A percentile compares a stretch with the other conserved stretches of the same genome.
Evolutionary conservation across 2,329 filamentous ascomycete genomes (phyloP).

Genomic region (Seiridium cupressi): DNA sequence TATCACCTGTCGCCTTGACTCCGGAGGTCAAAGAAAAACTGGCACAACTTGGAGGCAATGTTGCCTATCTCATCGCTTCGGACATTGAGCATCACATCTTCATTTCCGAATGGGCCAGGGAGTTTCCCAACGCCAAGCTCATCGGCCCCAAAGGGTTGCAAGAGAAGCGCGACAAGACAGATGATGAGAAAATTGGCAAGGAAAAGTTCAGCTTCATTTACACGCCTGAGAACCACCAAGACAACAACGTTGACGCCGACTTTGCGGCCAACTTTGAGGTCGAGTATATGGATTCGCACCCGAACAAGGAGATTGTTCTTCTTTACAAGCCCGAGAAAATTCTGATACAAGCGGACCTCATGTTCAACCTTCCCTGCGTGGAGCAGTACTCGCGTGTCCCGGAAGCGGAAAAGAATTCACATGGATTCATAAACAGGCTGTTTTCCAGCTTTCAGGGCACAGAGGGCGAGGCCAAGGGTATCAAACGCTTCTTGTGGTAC

Average conservation of each 20-base stretch:
- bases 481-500: constrained; percentile 85
- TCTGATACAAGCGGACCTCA: constrained; percentile 82
- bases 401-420: constrained; percentile 38
- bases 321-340: constrained; percentile 75
- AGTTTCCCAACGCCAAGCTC: constrained; percentile 75
- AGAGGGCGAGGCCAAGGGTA: constrained; percentile 65
- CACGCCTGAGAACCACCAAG: constrained; percentile 49
- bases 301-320: constrained; percentile 87
- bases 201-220: constrained; percentile 68
- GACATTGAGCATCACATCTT: constrained; percentile 97
- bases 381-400: constrained; percentile 76
- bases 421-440: constrained; percentile 38
- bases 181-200: constrained; percentile 52
- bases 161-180: constrained; percentile 69
- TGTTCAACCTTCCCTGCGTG: constrained; percentile 85
- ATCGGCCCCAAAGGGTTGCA: constrained; percentile 80
- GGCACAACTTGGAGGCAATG: constrained; percentile 61
- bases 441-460: constrained; percentile 58
- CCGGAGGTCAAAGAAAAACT: constrained; percentile 66
- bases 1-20: constrained; percentile 87
- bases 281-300: constrained; percentile 78
- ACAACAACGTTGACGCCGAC: constrained; percentile 62
- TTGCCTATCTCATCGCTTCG: constrained; percentile 82
- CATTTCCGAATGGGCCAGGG: constrained; percentile 77
- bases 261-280: constrained; percentile 86